Evolutionary conservation across 768 basidiomycete species (phyloP), one percentile per base, ranked within the genome.

Genomic region (Phanerochaete carnosa): DNA sequence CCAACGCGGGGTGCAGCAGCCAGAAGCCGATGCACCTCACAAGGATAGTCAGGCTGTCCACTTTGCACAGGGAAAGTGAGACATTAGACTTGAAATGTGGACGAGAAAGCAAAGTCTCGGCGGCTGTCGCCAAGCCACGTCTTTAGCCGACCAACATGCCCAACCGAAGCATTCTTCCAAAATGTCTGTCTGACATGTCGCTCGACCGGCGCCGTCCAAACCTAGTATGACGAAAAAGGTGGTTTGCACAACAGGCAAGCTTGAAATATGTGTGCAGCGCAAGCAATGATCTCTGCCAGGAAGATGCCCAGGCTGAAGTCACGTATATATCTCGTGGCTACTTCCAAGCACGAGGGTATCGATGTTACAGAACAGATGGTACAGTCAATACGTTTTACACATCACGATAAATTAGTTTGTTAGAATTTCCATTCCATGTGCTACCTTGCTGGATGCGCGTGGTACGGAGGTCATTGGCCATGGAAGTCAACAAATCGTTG

Each of bases 401-500:
- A 6, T 25, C 47, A 49, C 4, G 22, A 25, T 25, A 26, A 5
- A 7, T 6, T 25, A 19, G 13, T 23, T 29, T 25, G 8, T 15
- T 11, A 11, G 25, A 49, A 49, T 5, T 11, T n/a, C n/a, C 39
- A 43, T 8, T 43, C 39, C 39, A 19, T 43, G 16, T 4, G 39
- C 39, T 43, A 13, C 47, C 47, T 6, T 29, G 3, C 47, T 6
- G 4, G 47, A 11, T 7, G 11, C 47, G n/a, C n/a, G n/a, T n/a
- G 8, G 33, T 35, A 35, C 15, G 39, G 39, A 12, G 50, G 58
- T 46, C 15, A 30, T 15, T 22, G 15, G 39, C 32, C 39, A 16
- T 26, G 51, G 30, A 25, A 59, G 28, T 58, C 32, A 2, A 33
- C 58, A 11, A 62, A 30, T 4, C 57, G 57, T 23, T 47, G 51